Conservation (phyloP, 2,329 filamentous ascomycete genomes). For the Alternaria metachromatica region DNA sequence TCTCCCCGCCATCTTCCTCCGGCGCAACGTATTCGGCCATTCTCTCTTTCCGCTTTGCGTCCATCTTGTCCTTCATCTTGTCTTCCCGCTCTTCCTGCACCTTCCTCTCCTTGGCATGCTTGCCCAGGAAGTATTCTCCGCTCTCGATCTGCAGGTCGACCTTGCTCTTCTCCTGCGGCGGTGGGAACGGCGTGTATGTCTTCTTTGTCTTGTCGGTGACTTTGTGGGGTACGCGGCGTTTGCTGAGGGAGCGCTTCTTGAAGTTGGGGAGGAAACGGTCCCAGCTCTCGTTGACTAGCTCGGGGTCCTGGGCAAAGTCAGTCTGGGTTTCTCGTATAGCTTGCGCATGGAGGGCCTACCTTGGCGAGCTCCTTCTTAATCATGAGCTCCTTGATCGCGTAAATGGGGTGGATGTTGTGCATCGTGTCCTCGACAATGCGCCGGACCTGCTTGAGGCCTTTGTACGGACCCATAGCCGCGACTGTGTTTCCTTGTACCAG, state of each 20-base stretch:
- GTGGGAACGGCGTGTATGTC: constrained; percentile 95
- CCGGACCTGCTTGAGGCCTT: constrained; percentile 90
- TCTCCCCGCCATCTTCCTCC: constrained; percentile 69
- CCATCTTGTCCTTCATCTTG: constrained; percentile 85
- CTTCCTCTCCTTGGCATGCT: constrained; percentile 87
- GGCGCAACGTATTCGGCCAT: constrained; percentile 88
- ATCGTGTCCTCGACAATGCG: constrained; percentile 90
- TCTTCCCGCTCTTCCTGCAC: constrained; percentile 81
- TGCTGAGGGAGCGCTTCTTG: constrained; percentile 89
- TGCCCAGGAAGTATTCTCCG: constrained; percentile 94
- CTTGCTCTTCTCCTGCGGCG: constrained; percentile 98
- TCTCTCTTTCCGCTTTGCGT: constrained; percentile 83
- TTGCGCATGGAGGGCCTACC: background rate
- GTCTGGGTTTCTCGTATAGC: background rate
- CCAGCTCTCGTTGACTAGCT: constrained; percentile 88
- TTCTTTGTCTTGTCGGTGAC: constrained; percentile 95
- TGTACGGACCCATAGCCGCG: constrained; percentile 87
- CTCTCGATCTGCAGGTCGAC: constrained; percentile 97
- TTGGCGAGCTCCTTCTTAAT: constrained; percentile 92
- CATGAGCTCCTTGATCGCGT: constrained; percentile 96
- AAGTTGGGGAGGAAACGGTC: constrained; percentile 96
- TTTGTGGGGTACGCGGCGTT: constrained; percentile 80
- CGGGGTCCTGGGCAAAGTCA: constrained; percentile 64
- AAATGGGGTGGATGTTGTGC: constrained; percentile 87
- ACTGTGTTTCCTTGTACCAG: constrained; percentile 98